Base-by-base conservation (phyloP, 139 green algal species). In the Micractinium sp. region DNA sequence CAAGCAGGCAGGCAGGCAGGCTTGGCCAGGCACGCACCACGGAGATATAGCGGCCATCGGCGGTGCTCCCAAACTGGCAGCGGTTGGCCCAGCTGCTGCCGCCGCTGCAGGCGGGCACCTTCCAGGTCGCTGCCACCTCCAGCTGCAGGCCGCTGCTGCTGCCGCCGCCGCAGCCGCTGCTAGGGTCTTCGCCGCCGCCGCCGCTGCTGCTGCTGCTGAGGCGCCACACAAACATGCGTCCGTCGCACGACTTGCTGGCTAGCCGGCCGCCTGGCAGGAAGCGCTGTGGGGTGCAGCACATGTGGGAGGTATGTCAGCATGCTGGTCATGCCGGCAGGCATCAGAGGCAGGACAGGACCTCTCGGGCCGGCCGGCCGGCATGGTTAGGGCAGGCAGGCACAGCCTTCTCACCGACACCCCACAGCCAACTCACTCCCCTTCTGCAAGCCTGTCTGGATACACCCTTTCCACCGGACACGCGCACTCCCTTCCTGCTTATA, bases 161-260 rank as follows among this genome's bases (percentile, higher is more conserved):
- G 60, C 56, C 60, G 81, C 60, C 60, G 0, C 31, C 18, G 3
- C 53, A 27, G 2, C 53, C 41, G 41, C 79, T 69, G 79, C 47
- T 36, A 73, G 22, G 25, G 2, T 78, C 75, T 56, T 39, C 29
- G 47, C 9, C 47, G 47, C 47, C 47, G 47, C 84, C 25, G 84
- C 85, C 56, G 85, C 82, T 61, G 35, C 66, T 35, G 60, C 60
- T 27, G 33, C 23, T 15, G 60, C 41, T 33, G 1, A 88, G 31
- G 1, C 93, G 73, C 89, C 92, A 94, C 22, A 96, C 92, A 82
- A 73, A 67, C 92, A 95, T 93, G 75, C 88, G 87, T 15, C 94
- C 94, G 60, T 96, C 93, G 3, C n/a, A n/a, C 16, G 93, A 93
- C 85, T 95, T 96, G 88, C 73, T 90, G 16, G 83, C 92, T 33